Evolutionary conservation across 805 yeast species (phyloP), one percentile per base, ranked within the genome.

Genomic region (Nakazawaea ambrosiae): DNA sequence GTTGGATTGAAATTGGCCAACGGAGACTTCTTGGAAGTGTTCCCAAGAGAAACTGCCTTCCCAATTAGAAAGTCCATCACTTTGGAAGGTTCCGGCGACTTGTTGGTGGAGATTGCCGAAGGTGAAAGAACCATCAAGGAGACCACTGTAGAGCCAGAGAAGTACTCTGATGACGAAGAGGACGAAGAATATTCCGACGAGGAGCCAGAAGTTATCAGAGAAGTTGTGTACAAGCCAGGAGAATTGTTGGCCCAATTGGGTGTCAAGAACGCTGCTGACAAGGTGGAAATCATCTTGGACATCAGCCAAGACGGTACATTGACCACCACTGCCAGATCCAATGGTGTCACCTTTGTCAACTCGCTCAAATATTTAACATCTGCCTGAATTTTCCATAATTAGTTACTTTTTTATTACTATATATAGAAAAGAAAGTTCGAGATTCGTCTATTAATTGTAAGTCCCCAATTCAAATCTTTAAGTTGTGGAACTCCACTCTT

Each of bases 121-220:
- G 96, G 92, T 61, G 81, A 81, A 60, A 75, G 89, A 56, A 75
- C 83, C 50, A 68, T 89, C 50, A 79, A 81, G 65, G 94, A 87
- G 61, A 84, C 86, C 43, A 79, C 79, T 49, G 59, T 86, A 31
- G 96, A 85, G 62, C 73, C 80, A 36, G 73, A 68, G 54, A 73
- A 68, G 36, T 73, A 60, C 45, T 70, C 72, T 24, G 75, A 69
- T 46, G 72, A 65, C 17, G 75, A 69, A 29, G 75, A 69, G 28
- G 72, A 65, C 23, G 60, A 53, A 15, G 56, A 51, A 14, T 63
- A 58, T 43, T 62, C 65, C 10, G 96, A 87, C 51, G 95, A 85
- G 48, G 97, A 89, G 67, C 96, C 96, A 48, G 96, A 89, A 62
- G 70, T 86, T 55, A 65, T 76, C 46, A 81, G 78, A 63, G 84